Percentiles rank a stretch among this genome's conserved stretches.
Conservation (phyloP, 2,329 filamentous ascomycete genomes). For the Cercospora sp. region DNA sequence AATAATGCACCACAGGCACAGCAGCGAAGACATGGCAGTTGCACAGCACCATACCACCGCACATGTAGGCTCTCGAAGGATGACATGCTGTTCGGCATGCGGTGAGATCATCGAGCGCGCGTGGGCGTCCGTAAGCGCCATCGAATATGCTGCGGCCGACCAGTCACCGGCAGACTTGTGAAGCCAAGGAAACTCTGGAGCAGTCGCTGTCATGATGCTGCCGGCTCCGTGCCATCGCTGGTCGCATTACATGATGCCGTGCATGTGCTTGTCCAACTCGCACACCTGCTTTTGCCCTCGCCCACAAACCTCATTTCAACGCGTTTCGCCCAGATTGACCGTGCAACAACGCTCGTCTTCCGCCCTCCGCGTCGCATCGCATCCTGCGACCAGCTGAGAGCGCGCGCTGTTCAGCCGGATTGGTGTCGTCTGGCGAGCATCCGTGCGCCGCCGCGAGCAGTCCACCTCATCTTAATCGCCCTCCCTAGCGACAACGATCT, state of each 20-base stretch:
- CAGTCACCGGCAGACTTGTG: background rate
- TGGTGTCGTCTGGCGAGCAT: background rate
- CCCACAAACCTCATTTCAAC: background rate
- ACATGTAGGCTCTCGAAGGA: background rate
- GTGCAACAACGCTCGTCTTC: background rate
- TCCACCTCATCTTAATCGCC: constrained; percentile 5
- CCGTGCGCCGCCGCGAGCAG: background rate
- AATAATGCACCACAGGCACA: background rate
- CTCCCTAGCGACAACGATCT: constrained; percentile 6
- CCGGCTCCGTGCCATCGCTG: background rate
- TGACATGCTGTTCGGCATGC: background rate
- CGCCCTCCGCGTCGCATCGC: background rate
- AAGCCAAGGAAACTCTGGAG: background rate
- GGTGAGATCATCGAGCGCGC: constrained; percentile 3
- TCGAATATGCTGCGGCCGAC: background rate
- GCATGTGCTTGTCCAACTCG: background rate
- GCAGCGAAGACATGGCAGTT: background rate
- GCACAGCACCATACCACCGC: background rate
- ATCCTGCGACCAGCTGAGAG: background rate
- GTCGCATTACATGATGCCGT: constrained; percentile 9
- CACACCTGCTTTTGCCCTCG: background rate
- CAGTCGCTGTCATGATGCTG: background rate
- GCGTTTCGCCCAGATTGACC: constrained; percentile 1
- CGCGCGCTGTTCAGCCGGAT: background rate
- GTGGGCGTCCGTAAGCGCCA: constrained; percentile 1